Evolutionary conservation across 805 yeast genomes (phyloP).

Genomic region (Ogataea naganishii): DNA sequence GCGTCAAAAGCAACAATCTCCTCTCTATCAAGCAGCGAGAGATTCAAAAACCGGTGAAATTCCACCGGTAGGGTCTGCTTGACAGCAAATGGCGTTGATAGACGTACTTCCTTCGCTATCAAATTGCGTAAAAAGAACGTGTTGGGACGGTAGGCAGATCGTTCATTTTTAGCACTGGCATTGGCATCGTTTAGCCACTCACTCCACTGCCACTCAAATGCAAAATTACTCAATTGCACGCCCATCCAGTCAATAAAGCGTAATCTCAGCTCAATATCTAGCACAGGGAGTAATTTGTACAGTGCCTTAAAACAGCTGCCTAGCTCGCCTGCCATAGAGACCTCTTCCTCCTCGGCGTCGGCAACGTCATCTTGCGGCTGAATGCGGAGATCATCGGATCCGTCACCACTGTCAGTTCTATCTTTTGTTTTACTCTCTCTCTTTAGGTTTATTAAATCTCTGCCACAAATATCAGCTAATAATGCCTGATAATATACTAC

Average conservation of each 20-base stretch:
- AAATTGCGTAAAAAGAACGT: conserved; percentile 67
- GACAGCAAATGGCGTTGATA: conserved; percentile 69
- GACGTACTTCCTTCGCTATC: conserved; percentile 74
- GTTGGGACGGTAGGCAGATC: conserved; percentile 59
- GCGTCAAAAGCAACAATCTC: conserved; percentile 29
- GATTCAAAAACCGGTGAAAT: conserved; percentile 39
- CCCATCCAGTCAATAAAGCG: conserved; percentile 87
- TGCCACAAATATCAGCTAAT: conserved; percentile 76
- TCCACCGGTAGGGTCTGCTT: conserved; percentile 61
- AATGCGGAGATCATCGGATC: conserved; percentile 15
- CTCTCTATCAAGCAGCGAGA: conserved; percentile 27
- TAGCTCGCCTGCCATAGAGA: conserved; percentile 82
- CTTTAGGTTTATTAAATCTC: conserved; percentile 49
- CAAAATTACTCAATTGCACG: conserved; percentile 86
- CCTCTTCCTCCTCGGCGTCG: no score
- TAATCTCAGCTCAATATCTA: conserved; percentile 70
- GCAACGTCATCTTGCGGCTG: no score
- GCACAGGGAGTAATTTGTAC: conserved; percentile 52
- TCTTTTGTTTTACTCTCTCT: no score
- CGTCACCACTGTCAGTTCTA: neutral
- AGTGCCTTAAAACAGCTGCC: conserved; percentile 87
- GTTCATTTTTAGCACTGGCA: conserved; percentile 28
- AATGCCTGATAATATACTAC: conserved; percentile 77
- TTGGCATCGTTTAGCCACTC: conserved; percentile 81
- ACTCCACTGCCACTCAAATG: conserved; percentile 95